phyloP scores from a whole-genome alignment of 345 rosid species.

The Hypericum perforatum region DNA sequence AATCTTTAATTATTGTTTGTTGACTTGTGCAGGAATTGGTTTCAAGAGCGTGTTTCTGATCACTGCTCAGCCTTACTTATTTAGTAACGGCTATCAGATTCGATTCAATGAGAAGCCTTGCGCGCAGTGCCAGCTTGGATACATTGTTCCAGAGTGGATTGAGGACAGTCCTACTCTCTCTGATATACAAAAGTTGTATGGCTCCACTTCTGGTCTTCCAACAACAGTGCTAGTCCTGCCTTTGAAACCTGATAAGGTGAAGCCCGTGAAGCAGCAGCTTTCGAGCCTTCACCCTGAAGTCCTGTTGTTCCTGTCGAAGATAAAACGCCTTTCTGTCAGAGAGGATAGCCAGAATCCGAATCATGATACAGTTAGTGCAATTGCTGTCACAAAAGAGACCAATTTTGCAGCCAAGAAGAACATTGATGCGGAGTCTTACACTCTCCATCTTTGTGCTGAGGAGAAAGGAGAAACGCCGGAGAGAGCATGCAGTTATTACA shows the following conservation, averaged over 20 bases:
- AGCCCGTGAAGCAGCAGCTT: slow-evolving; percentile 60
- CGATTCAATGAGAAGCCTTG: slow-evolving; percentile 58
- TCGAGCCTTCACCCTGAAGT: slow-evolving; percentile 61
- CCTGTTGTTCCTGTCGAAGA: slow-evolving; percentile 49
- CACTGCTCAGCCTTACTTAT: slow-evolving; percentile 43
- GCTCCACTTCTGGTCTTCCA: slow-evolving; percentile 37
- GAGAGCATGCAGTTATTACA: slow-evolving; percentile 40
- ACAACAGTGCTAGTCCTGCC: slow-evolving; percentile 55
- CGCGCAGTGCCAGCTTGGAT: slow-evolving; percentile 49
- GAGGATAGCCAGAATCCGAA: slow-evolving; percentile 37
- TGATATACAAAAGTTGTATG: slow-evolving; percentile 43
- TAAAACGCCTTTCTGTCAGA: slow-evolving; percentile 54
- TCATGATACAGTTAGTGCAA: slow-evolving; percentile 32
- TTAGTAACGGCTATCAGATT: slow-evolving; percentile 62
- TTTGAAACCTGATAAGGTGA: slow-evolving; percentile 48
- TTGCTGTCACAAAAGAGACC: slow-evolving; percentile 48
- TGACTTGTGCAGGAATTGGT: slow-evolving; percentile 39
- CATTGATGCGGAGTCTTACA: slow-evolving; percentile 61
- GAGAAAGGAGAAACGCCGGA: slow-evolving; percentile 15
- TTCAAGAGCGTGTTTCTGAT: slow-evolving; percentile 66
- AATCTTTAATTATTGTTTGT: too few species aligned
- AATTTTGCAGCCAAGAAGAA: slow-evolving; percentile 47
- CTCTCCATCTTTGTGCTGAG: slow-evolving; percentile 43
- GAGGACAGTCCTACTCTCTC: slow-evolving; percentile 39
- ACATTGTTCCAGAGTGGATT: slow-evolving; percentile 75